Evolutionary conservation across 2,329 filamentous ascomycete species (phyloP), one percentile per base, ranked within the genome.

Genomic region (Colletotrichum australisinense): DNA sequence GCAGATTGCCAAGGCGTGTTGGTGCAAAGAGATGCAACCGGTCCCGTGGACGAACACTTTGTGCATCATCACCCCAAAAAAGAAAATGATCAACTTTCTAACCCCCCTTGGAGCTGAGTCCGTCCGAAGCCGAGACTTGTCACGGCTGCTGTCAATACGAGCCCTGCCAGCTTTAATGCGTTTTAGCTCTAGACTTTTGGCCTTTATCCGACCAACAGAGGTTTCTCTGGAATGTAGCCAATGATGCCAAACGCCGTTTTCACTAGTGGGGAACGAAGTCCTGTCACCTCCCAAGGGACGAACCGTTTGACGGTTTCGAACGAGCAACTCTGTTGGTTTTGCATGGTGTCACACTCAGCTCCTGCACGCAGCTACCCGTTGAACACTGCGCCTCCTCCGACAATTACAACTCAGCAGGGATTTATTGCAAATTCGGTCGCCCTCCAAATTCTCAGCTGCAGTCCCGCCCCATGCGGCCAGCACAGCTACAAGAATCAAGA

Each of bases 161-260:
- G 46, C 62, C 62, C 35, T 53, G 30, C 28, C 19, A 16, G 32
- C 32, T 32, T 55, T 55, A 11, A 63, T 35, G 28, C 28, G 14
- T 22, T 38, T 55, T 55, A 26, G 30, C 46, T 26, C 62, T 28
- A 35, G 62, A 55, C 62, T 49, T 19, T 26, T 2, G 8, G 8
- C 19, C 8, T 14, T 26, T 24, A 8, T 26, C 28, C 7, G 12
- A 4, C 9, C 9, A 64, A 55, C 26, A 2, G 42, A 63, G n/a
- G 11, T 28, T 32, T 32, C 42, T 6, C 38, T 46, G 38, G 46
- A 14, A 64, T 24, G 28, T 14, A 63, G 22, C 42, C 46, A 52
- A 64, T 64, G 30, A 64, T 64, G 62, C 53, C 62, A 64, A 30
- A 55, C 30, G 22, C 62, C 46, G 46, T 64, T 64, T 64, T 64